These are phyloP conservation scores for Phytophthora colocasiae DNA, from an alignment of 352 stramenopile species.

Conservation along the genomic window DNA sequence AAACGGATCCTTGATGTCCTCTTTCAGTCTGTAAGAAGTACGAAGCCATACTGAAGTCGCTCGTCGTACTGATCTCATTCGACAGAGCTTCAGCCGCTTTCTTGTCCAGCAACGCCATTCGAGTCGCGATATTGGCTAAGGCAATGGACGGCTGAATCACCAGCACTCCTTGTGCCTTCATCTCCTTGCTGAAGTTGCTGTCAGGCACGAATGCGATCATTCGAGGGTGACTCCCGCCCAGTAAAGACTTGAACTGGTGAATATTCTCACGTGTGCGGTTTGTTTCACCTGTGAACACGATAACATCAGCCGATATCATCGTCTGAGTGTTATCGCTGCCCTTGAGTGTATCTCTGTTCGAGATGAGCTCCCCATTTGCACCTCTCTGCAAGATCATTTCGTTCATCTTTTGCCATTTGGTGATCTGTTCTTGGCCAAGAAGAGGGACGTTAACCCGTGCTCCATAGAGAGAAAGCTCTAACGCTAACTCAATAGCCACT, in stretches of 20 bases:
- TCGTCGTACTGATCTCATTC: slow-evolving; percentile 59
- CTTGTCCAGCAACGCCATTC: slow-evolving; percentile 64
- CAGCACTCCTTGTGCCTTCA: slow-evolving; percentile 38
- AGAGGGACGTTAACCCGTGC: slow-evolving; percentile 67
- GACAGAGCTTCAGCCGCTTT: slow-evolving; percentile 45
- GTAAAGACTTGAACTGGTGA: slow-evolving; percentile 49
- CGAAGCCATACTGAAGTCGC: slow-evolving; percentile 55
- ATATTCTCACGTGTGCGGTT: slow-evolving; percentile 59
- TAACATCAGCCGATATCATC: slow-evolving; percentile 56
- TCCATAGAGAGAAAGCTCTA: slow-evolving; percentile 71
- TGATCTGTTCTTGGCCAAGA: slow-evolving; percentile 59
- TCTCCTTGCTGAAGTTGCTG: slow-evolving; percentile 52
- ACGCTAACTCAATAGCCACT: slow-evolving; percentile 63
- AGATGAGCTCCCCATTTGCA: slow-evolving; percentile 66
- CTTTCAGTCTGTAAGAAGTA: slow-evolving; percentile 63
- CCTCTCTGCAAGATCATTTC: slow-evolving; percentile 54
- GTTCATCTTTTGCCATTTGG: slow-evolving; percentile 75
- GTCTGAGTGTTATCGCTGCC: slow-evolving; percentile 43
- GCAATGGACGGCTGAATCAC: slow-evolving; percentile 76
- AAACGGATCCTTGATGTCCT: slow-evolving; percentile 28
- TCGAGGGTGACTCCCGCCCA: slow-evolving; percentile 51
- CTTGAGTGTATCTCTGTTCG: slow-evolving; percentile 71
- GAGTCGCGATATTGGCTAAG: slow-evolving; percentile 69
- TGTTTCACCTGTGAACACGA: slow-evolving; percentile 68
- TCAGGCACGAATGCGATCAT: slow-evolving; percentile 69